Percentiles rank a stretch among this genome's conserved stretches.
phyloP scores from a whole-genome alignment of 2,329 filamentous ascomycete species.

The Epichloe typhina region DNA sequence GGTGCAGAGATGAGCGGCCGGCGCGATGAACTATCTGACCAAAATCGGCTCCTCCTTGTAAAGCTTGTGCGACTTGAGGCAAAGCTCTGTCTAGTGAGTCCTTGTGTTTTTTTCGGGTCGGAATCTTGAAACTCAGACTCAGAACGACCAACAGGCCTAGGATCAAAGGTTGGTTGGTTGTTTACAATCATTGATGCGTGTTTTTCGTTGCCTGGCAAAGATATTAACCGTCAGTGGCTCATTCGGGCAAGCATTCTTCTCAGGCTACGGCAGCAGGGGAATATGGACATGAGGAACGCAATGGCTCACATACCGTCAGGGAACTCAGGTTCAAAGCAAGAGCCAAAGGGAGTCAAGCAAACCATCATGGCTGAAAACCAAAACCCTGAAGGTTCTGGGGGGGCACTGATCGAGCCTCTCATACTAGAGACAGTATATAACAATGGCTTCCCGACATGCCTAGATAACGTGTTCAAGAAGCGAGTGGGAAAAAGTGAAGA shows the following conservation, averaged over 20 bases:
- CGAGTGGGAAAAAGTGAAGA: background rate
- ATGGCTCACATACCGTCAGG: slow-evolving; percentile 23
- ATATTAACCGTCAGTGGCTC: background rate
- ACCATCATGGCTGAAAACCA: slow-evolving; percentile 33
- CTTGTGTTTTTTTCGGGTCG: slow-evolving; percentile 9
- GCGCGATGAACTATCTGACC: slow-evolving; percentile 32
- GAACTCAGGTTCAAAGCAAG: slow-evolving; percentile 25
- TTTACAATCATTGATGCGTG: slow-evolving; percentile 13
- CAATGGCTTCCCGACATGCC: slow-evolving; percentile 4
- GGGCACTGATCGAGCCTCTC: slow-evolving; percentile 28
- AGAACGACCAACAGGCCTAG: slow-evolving; percentile 15
- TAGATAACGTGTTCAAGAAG: background rate
- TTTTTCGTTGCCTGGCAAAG: slow-evolving; percentile 17
- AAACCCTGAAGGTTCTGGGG: slow-evolving; percentile 27
- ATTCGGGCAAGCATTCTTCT: background rate
- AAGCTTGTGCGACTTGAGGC: slow-evolving; percentile 27
- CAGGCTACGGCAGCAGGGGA: background rate
- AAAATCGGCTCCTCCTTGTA: slow-evolving; percentile 32
- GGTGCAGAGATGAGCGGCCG: slow-evolving; percentile 45
- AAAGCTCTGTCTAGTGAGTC: slow-evolving; percentile 10
- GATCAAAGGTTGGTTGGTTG: slow-evolving; percentile 16
- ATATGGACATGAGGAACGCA: background rate
- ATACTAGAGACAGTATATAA: slow-evolving; percentile 18
- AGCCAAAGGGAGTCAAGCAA: slow-evolving; percentile 30
- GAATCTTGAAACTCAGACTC: slow-evolving; percentile 9